Conservation (phyloP, 73 alveolate species). For the Paraurostyla sp. region DNA sequence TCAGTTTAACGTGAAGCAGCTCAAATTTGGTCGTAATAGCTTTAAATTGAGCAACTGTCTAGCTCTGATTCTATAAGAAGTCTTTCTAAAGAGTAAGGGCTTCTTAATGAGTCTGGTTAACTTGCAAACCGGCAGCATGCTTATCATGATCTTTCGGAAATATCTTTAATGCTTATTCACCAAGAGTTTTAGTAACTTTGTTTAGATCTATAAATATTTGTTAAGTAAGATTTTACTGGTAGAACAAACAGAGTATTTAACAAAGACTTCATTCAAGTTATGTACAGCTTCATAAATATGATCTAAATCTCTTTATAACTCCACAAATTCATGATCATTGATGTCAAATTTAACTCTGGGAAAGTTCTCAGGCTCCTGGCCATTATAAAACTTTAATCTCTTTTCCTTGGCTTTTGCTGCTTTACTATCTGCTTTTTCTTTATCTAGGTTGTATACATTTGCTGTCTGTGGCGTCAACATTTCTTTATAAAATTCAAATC, state of each 20-base stretch:
- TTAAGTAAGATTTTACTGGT: background rate
- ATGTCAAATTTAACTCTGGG: background rate
- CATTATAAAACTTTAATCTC: conserved; percentile 2
- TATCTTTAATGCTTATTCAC: background rate
- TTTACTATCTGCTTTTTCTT: background rate
- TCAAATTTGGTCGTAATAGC: background rate
- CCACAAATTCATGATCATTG: conserved; percentile 13
- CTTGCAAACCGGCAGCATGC: background rate
- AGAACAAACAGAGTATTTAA: background rate
- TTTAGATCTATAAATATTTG: background rate
- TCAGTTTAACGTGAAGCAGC: background rate
- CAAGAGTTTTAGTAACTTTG: background rate
- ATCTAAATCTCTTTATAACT: background rate
- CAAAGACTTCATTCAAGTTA: background rate
- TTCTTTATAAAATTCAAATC: too few relatives aligned
- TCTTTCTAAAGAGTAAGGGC: background rate
- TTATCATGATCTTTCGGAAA: background rate
- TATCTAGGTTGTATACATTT: too few relatives aligned
- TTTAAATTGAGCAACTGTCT: background rate
- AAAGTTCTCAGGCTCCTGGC: background rate
- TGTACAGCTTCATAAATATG: background rate
- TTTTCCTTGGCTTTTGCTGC: background rate
- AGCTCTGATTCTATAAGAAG: background rate
- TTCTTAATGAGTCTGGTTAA: conserved; percentile 20
- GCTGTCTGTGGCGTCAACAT: too few relatives aligned